These are phyloP conservation scores for Blastomyces gilchristii DNA, from an alignment of 2,329 filamentous ascomycete species.

Conservation along the genomic window DNA sequence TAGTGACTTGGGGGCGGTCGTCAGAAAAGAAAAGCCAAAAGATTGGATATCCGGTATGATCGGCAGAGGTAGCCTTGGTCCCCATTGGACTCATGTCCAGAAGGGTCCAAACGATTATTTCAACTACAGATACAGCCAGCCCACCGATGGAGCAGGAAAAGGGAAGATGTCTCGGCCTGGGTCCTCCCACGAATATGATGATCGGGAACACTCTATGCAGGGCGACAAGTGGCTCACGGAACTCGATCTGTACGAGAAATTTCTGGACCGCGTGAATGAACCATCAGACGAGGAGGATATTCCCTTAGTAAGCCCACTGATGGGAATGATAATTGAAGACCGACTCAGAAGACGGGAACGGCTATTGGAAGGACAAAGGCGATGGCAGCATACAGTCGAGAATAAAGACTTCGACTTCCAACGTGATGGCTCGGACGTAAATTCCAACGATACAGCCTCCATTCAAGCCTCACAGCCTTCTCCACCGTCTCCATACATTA, in stretches of 20 bases:
- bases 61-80: slow-evolving; percentile 34
- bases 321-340: slow-evolving; percentile 29
- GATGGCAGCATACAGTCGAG: slow-evolving; percentile 14
- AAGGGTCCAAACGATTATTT: slow-evolving; percentile 16
- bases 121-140: slow-evolving; percentile 7
- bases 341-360: slow-evolving; percentile 20
- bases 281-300: slow-evolving; percentile 26
- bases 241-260: slow-evolving; percentile 44
- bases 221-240: slow-evolving; percentile 34
- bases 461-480: slow-evolving; percentile 1
- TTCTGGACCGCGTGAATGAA: slow-evolving; percentile 32
- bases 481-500: slow-evolving; percentile 22
- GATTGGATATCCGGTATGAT: slow-evolving; percentile 35
- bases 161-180: slow-evolving; percentile 16
- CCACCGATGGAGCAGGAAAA: slow-evolving; percentile 6
- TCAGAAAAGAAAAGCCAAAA: slow-evolving; percentile 24
- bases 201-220: slow-evolving; percentile 21
- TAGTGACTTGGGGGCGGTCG: slow-evolving; percentile 18
- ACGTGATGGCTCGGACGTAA: background rate
- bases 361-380: slow-evolving; percentile 14
- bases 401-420: background rate
- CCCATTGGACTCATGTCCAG: slow-evolving; percentile 28
- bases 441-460: background rate
- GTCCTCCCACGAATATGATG: slow-evolving; percentile 24
- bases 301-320: slow-evolving; percentile 25